Percentiles rank a stretch among this genome's conserved stretches.
phyloP scores from a whole-genome alignment of 805 yeast genomes.

The Nakazawaea molendinolei region DNA sequence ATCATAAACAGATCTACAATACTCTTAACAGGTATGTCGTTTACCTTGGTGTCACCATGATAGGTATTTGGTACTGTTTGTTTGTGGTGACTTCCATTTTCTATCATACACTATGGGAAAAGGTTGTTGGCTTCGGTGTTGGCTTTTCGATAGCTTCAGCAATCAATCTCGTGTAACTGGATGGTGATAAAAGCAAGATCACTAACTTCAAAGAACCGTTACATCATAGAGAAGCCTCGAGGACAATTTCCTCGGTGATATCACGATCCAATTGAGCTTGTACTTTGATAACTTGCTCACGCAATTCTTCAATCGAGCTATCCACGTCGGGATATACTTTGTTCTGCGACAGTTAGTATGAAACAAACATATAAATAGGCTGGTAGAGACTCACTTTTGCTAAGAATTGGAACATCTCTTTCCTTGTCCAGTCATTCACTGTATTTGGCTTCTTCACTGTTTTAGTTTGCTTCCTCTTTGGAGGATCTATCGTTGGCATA shows the following conservation, averaged over 20 bases:
- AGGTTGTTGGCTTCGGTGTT: conserved; percentile 33
- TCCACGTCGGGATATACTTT: conserved; percentile 10
- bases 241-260: conserved; percentile 4
- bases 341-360: conserved; percentile 2
- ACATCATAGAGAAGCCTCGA: conserved; percentile 6
- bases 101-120: conserved; percentile 43
- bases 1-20: conserved; percentile 11
- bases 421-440: conserved; percentile 8
- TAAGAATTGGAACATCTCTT: conserved; percentile 10
- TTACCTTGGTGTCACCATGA: conserved; percentile 10
- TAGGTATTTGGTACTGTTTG: conserved; percentile 31
- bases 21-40: background rate
- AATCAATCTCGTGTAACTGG: conserved; percentile 1
- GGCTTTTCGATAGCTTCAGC: conserved; percentile 28
- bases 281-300: background rate
- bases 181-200: too few species aligned
- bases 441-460: conserved; percentile 1
- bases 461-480: conserved; percentile 2
- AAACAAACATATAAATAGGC: background rate
- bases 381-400: conserved; percentile 8
- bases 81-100: conserved; percentile 39
- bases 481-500: conserved; percentile 7
- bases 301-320: conserved; percentile 5
- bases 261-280: conserved; percentile 3
- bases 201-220: too few species aligned